A percentile compares a stretch with the other conserved stretches of the same genome.
Evolutionary conservation across 2,329 filamentous ascomycete genomes (phyloP).

Genomic region (Curvularia sp.): DNA sequence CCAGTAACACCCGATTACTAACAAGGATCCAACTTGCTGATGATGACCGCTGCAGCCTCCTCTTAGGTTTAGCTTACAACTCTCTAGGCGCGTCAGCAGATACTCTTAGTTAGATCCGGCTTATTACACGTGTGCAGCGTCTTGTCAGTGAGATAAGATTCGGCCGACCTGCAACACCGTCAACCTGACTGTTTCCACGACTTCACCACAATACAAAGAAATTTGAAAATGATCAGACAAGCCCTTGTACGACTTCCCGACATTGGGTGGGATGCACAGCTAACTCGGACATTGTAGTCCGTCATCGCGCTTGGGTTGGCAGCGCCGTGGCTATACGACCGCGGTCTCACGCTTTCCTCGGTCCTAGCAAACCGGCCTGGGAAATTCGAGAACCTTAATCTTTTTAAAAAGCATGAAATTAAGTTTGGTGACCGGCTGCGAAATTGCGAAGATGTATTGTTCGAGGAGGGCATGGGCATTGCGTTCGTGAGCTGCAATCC

Average conservation of each 20-base stretch:
- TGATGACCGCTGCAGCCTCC: background rate
- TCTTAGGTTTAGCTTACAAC: background rate
- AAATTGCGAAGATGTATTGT: slow-evolving; percentile 56
- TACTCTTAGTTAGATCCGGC: background rate
- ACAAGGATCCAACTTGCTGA: background rate
- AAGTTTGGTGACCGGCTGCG: slow-evolving; percentile 47
- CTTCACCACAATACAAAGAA: background rate
- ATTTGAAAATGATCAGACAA: slow-evolving; percentile 4
- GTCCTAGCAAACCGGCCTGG: slow-evolving; percentile 35
- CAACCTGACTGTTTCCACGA: background rate
- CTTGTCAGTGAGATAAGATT: no score
- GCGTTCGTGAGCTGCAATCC: slow-evolving; percentile 55
- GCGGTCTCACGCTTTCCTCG: slow-evolving; percentile 27
- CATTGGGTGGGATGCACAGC: background rate
- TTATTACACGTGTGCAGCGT: no score
- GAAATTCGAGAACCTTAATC: slow-evolving; percentile 28
- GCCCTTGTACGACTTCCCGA: slow-evolving; percentile 6
- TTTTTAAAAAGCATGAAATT: slow-evolving; percentile 41
- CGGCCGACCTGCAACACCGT: background rate
- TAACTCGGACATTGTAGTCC: slow-evolving; percentile 13
- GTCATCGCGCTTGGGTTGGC: slow-evolving; percentile 24
- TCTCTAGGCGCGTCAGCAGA: background rate
- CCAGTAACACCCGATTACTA: background rate
- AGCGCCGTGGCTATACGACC: slow-evolving; percentile 40
- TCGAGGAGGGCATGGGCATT: slow-evolving; percentile 48